These are phyloP conservation scores for Phaeosphaeriaceae sp. DNA, from an alignment of 2,329 filamentous ascomycete species.

Conservation along the genomic window DNA sequence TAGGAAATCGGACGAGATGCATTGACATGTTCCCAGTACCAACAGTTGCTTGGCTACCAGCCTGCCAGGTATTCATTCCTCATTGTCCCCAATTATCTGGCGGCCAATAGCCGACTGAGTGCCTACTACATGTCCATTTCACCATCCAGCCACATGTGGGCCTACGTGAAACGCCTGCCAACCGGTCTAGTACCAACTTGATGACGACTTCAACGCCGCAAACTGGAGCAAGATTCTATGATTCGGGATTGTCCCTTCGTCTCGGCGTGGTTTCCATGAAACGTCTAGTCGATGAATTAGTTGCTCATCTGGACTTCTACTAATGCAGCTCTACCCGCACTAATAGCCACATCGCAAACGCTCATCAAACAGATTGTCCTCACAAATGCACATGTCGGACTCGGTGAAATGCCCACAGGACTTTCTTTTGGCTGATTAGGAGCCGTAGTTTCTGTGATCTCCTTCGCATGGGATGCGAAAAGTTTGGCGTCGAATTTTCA, in stretches of 20 bases:
- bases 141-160: constrained; percentile 6
- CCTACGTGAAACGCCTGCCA: constrained; percentile 25
- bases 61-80: constrained; percentile 40
- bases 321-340: background rate
- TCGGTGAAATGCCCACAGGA: too few species aligned
- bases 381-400: too few species aligned
- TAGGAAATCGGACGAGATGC: constrained; percentile 25
- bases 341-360: constrained; percentile 16
- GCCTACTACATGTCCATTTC: constrained; percentile 8
- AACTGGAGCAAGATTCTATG: constrained; percentile 10
- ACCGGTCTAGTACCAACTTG: constrained; percentile 14
- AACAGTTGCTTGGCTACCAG: constrained; percentile 37
- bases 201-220: constrained; percentile 21
- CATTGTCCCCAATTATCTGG: constrained; percentile 17
- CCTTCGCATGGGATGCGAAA: too few species aligned
- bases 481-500: too few species aligned
- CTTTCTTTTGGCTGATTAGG: too few species aligned
- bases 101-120: constrained; percentile 26
- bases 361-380: constrained; percentile 24
- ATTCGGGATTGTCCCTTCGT: constrained; percentile 11
- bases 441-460: too few species aligned
- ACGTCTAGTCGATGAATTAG: constrained; percentile 19
- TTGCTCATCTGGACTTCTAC: constrained; percentile 14
- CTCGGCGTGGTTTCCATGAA: constrained; percentile 15
- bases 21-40: constrained; percentile 32